Evolutionary conservation across 176 grass and related monocot species (phyloP).

Genomic region (Oryza nivara): DNA sequence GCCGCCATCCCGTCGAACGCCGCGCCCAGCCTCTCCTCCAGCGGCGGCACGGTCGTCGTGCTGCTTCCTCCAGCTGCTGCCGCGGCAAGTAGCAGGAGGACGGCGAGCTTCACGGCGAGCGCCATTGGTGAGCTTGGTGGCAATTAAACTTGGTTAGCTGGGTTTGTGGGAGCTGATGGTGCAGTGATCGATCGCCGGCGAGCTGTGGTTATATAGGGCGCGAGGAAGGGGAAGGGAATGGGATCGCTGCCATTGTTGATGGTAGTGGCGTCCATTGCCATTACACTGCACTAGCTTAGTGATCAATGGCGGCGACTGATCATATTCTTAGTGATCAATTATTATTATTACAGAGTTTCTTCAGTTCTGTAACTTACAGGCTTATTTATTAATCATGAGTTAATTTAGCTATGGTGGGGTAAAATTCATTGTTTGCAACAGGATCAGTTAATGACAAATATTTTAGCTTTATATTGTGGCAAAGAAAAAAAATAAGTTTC

Average conservation of each 20-base stretch:
- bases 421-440: background rate
- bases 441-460: background rate
- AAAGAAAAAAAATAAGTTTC: too few species aligned
- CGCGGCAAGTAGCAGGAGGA: background rate
- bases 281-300: background rate
- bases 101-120: background rate
- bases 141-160: too few species aligned
- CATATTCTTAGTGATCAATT: background rate
- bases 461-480: too few species aligned
- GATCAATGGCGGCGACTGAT: background rate
- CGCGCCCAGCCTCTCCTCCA: background rate
- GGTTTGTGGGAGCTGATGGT: background rate
- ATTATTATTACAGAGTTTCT: background rate
- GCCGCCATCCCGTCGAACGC: background rate
- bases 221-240: background rate
- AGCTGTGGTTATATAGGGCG: background rate
- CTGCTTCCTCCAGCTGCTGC: background rate
- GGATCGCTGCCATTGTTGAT: background rate
- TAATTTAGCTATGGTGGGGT: background rate
- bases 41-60: background rate
- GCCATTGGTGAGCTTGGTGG: background rate
- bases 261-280: background rate
- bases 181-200: background rate
- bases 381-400: background rate
- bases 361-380: background rate